phyloP scores from a whole-genome alignment of 192 early-diverging fungal species.

The Rhizophagus prolifer region DNA sequence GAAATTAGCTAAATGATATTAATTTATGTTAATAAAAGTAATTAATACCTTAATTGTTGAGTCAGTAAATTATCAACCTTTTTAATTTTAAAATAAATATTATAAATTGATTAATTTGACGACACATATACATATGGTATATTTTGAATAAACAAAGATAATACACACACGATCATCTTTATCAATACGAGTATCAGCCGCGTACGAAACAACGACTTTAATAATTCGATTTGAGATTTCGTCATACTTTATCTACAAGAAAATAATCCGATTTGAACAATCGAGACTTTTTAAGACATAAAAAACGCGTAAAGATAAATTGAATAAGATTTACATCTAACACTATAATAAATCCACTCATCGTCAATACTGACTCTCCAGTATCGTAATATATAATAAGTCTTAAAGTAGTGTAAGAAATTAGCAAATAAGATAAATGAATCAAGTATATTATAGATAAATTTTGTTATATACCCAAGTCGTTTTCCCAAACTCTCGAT shows the following conservation, averaged over 20 bases:
- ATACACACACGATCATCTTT: neutral
- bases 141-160: neutral
- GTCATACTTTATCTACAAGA: conserved; percentile 18
- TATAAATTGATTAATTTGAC: neutral
- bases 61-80: conserved; percentile 26
- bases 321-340: conserved; percentile 18
- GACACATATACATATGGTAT: neutral
- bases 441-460: neutral
- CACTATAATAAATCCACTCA: conserved; percentile 4
- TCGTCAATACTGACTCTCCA: neutral
- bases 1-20: neutral
- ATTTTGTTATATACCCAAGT: neutral
- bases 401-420: neutral
- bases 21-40: neutral
- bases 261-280: neutral
- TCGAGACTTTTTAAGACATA: neutral
- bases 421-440: neutral
- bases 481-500: neutral
- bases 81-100: neutral
- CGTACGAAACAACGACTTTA: neutral
- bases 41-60: conserved; percentile 14
- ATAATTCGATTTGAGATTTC: neutral
- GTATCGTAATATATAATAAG: neutral
- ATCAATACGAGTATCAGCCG: neutral
- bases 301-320: neutral